phyloP scores from a whole-genome alignment of 495 filamentous ascomycete genomes.

The Penicillium bialowiezense region DNA sequence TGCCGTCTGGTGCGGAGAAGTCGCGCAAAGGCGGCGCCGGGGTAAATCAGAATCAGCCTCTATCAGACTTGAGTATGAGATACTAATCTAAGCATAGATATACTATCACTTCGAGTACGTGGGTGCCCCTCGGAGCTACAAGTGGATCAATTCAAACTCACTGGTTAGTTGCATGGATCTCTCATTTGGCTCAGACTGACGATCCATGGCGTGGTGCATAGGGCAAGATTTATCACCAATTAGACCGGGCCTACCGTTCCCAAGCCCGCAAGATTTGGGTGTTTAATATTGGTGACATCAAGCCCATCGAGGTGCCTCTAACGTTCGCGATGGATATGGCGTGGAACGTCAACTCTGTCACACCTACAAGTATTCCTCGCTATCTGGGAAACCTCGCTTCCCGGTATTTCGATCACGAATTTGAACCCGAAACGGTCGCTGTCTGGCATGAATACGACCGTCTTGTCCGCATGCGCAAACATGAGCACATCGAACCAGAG shows the following conservation, averaged over 20 bases:
- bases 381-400: slow-evolving; percentile 58
- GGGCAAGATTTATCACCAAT: slow-evolving; percentile 28
- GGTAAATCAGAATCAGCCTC: slow-evolving; percentile 21
- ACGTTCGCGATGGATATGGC: slow-evolving; percentile 22
- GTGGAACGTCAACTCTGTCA: slow-evolving; percentile 16
- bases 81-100: slow-evolving; percentile 19
- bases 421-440: slow-evolving; percentile 48
- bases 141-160: slow-evolving; percentile 31
- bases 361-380: slow-evolving; percentile 42
- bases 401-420: slow-evolving; percentile 54
- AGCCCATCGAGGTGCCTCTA: slow-evolving; percentile 16
- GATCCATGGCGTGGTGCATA: background rate
- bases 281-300: slow-evolving; percentile 71
- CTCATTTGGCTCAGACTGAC: background rate
- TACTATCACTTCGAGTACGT: slow-evolving; percentile 74
- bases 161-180: slow-evolving; percentile 5
- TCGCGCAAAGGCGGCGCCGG: slow-evolving; percentile 62
- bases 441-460: slow-evolving; percentile 61
- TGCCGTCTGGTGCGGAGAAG: slow-evolving; percentile 62
- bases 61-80: too few species aligned
- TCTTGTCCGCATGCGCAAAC: slow-evolving; percentile 63
- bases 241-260: slow-evolving; percentile 48
- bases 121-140: slow-evolving; percentile 26
- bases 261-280: slow-evolving; percentile 70
- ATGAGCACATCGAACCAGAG: slow-evolving; percentile 61